Evolutionary conservation across 345 rosid species (phyloP), one percentile per base, ranked within the genome.

Genomic region (Acer yangbiense): DNA sequence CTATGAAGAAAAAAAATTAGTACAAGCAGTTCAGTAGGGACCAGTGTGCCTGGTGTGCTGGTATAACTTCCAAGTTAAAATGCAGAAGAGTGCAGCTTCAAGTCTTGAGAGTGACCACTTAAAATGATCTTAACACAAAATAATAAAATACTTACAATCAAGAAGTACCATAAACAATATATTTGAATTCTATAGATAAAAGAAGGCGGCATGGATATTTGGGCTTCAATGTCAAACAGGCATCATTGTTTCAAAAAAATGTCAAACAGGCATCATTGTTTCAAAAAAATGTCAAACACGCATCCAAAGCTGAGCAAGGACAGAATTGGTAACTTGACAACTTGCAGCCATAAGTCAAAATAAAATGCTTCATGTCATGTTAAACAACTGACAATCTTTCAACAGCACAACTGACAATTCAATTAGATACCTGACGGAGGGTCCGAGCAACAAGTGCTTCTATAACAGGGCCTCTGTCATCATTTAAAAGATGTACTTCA

Each of bases 371-470:
- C 41, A 61, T n/a, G 20, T 44, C 44, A 58, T 0, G 35, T 65
- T 27, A 64, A 73, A 27, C 74, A 78, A 63, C 25, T 8, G 16
- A 58, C 3, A 44, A 70, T 54, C 39, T 76, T 58, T 72, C 55
- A 81, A 81, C 64, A 67, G 25, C 35, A 61, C n/a, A 63, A 69
- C 65, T 4, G 66, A 76, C 65, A 43, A 83, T 61, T 71, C 70
- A 72, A 73, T 50, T 64, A 72, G 64, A 63, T 85, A 92, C 99
- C 98, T 95, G 99, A 69, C 99, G 98, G 73, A 95, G 89, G 75
- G 99, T 95, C 88, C 99, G 89, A 78, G 99, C 99, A 72, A 95
- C 99, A 72, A 95, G 85, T 69, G 99, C 99, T 83, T 95, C 99
- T 83, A 95, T 95, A 43, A 95, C 99, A 77, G 98, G 89, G 72